These are phyloP conservation scores for Triangularia verruculosa DNA, from an alignment of 2,329 filamentous ascomycete species.

Conservation along the genomic window DNA sequence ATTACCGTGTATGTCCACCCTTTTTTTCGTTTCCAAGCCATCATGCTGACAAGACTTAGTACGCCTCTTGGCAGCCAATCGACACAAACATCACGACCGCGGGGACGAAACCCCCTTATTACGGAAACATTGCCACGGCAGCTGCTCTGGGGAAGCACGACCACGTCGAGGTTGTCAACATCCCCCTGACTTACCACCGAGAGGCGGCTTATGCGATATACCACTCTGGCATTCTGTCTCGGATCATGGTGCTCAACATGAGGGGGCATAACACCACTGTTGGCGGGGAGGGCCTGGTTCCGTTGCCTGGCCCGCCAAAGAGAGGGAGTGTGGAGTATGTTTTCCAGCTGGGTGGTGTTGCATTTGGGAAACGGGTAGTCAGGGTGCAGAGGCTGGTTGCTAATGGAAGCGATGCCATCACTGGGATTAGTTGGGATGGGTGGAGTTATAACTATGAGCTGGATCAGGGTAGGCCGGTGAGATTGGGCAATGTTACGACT, in stretches of 20 bases:
- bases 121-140: conserved; percentile 58
- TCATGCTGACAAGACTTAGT: conserved; percentile 32
- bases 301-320: conserved; percentile 26
- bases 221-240: conserved; percentile 38
- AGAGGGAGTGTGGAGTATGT: conserved; percentile 15
- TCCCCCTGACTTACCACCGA: conserved; percentile 39
- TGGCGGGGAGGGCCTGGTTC: conserved; percentile 36
- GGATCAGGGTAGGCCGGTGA: conserved; percentile 50
- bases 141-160: conserved; percentile 48
- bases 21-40: not conserved
- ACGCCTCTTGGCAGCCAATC: conserved; percentile 59
- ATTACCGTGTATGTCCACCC: conserved; percentile 46
- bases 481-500: conserved; percentile 58
- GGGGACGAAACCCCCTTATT: conserved; percentile 63
- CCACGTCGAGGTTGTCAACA: conserved; percentile 45
- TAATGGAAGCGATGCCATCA: conserved; percentile 62
- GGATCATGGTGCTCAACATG: conserved; percentile 57
- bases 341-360: conserved; percentile 14
- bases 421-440: conserved; percentile 60
- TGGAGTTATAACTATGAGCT: conserved; percentile 61
- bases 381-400: conserved; percentile 48
- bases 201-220: conserved; percentile 58
- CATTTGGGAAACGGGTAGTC: not conserved
- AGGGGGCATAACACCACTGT: conserved; percentile 56
- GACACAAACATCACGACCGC: conserved; percentile 45